phyloP scores from a whole-genome alignment of 805 yeast genomes.

The Saccharomycopsis capsularis region DNA sequence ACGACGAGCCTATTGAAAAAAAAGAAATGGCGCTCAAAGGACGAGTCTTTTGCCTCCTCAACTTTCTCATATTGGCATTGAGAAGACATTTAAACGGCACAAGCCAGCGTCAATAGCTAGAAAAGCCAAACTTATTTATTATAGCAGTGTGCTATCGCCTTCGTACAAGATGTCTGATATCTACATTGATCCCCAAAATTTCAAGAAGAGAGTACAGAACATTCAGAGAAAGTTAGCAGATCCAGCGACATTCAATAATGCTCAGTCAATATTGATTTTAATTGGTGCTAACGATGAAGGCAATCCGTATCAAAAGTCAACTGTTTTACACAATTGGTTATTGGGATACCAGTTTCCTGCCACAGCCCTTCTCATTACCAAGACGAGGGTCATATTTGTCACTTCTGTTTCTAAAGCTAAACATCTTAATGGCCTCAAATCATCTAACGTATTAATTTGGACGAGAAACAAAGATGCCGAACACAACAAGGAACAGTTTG shows the following conservation, averaged over 20 bases:
- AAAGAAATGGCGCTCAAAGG: too few species aligned
- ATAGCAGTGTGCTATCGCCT: too few species aligned
- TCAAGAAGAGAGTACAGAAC: conserved; percentile 15
- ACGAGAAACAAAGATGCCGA: conserved; percentile 76
- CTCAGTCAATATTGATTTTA: conserved; percentile 51
- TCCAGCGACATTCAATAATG: conserved; percentile 37
- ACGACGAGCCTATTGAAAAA: too few species aligned
- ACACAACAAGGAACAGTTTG: conserved; percentile 62
- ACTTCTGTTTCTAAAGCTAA: conserved; percentile 84
- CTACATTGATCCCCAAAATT: conserved; percentile 36
- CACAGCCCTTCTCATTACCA: conserved; percentile 62
- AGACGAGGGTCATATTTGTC: conserved; percentile 52
- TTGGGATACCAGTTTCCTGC: conserved; percentile 96
- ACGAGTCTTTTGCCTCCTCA: too few species aligned
- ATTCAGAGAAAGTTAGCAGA: conserved; percentile 18
- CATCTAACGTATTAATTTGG: conserved; percentile 47
- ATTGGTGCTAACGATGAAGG: conserved; percentile 85
- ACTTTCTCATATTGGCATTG: too few species aligned
- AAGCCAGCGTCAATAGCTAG: too few species aligned
- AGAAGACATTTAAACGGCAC: too few species aligned
- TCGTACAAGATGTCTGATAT: conserved; percentile 49
- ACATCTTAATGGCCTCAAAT: conserved; percentile 55
- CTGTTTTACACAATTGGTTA: conserved; percentile 84
- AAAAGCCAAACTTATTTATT: too few species aligned
- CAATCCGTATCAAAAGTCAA: conserved; percentile 82